phyloP scores from a whole-genome alignment of 2,329 filamentous ascomycete species.

The Neonectria neomacrospora region DNA sequence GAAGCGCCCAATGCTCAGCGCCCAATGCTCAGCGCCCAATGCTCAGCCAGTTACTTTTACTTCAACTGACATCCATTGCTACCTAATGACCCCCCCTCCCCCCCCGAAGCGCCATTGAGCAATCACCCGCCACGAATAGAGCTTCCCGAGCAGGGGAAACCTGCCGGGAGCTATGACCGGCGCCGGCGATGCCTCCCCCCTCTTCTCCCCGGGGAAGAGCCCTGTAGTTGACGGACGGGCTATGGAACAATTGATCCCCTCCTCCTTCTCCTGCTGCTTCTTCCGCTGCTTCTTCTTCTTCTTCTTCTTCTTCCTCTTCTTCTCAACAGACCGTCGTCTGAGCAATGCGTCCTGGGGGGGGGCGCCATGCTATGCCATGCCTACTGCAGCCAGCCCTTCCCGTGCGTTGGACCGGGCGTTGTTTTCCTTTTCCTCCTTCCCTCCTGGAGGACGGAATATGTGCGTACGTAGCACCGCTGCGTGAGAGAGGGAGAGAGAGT shows the following conservation, averaged over 20 bases:
- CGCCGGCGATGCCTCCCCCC: too few relatives aligned
- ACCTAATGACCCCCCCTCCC: constrained; percentile 20
- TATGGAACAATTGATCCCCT: constrained; percentile 3
- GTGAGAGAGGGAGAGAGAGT: too few relatives aligned
- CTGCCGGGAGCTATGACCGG: constrained; percentile 35
- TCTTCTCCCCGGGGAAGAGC: too few relatives aligned
- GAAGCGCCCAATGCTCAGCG: background rate
- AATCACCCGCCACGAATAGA: constrained; percentile 20
- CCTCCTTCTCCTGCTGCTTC: too few relatives aligned
- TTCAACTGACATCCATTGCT: too few relatives aligned
- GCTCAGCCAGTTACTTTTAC: background rate
- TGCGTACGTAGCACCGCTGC: background rate
- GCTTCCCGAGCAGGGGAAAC: constrained; percentile 27
- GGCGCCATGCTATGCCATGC: too few relatives aligned
- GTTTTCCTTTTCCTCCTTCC: background rate
- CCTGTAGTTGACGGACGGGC: background rate
- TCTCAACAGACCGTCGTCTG: constrained; percentile 16
- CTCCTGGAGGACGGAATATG: background rate
- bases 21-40: constrained; percentile 1
- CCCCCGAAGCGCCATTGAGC: constrained; percentile 18
- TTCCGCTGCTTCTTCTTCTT: constrained; percentile 10
- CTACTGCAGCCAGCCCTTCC: constrained; percentile 2
- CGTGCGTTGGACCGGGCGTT: background rate
- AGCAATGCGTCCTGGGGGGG: constrained; percentile 16
- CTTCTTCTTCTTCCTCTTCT: constrained; percentile 5